Base-by-base conservation (phyloP, 2,329 filamentous ascomycete species). In the Mycocentrospora acerina region DNA sequence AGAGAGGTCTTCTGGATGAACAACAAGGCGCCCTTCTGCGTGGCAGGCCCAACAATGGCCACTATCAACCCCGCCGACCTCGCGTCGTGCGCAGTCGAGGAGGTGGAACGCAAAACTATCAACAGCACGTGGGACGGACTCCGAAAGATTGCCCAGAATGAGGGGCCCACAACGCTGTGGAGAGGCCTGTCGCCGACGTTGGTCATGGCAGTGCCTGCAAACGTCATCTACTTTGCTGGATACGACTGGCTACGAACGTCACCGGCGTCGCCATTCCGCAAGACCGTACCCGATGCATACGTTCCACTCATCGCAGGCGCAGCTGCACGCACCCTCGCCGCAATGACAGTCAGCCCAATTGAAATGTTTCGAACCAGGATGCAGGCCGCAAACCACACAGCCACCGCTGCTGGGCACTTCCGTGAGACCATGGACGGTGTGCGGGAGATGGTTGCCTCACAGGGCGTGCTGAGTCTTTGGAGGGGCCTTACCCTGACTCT, bases 151-250 rank as follows among this genome's bases (percentile, higher is more conserved):
- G 90, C 93, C 12, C 83, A 88, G 32, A 90, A 97, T 63, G 93
- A 98, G 71, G 93, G 93, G 1, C 61, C 90, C 10, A 79, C 80
- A 17, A 93, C 90, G 2, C 71, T 98, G 24, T 98, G 93, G 91
- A 81, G 93, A 45, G 93, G 93, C 0, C 73, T 98, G 4, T 94
- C 88, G n/a, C 91, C 93, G 0, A 98, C 93, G 0, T 73, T 98
- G 15, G 79, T 90, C 49, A 98, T 98, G 93, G 84, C 90, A 0
- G 80, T 98, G 5, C 93, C 93, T 0, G 89, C 84, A 17, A 98
- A 98, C 64, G 93, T 98, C 53, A 97, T 98, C 51, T 98, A 98
- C 70, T 96, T 97, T 60, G 94, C 93, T 10, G 93, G 93, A 26
- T 98, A 98, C 68, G 93, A 98, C 62, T 96, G 90, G 86, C 67